phyloP scores from a whole-genome alignment of 805 yeast species.

The Kodamaea neixiangensis region DNA sequence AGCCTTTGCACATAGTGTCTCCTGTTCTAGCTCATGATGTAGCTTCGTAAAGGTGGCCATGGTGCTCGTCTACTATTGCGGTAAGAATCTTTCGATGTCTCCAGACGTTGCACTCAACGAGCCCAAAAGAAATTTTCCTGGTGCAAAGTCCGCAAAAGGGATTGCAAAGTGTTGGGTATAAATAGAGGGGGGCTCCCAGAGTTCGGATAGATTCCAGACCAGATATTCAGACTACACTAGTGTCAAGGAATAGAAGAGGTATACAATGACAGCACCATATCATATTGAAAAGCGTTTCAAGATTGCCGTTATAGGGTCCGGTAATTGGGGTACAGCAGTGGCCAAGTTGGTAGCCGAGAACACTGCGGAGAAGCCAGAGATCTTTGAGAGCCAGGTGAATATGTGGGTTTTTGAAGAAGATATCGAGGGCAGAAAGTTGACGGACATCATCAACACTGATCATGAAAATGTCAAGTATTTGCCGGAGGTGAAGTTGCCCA shows the following conservation, averaged over 20 bases:
- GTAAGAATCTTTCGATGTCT: neutral
- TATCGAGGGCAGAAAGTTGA: slow-evolving; percentile 73
- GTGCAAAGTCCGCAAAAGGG: slow-evolving; percentile 6
- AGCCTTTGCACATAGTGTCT: too few relatives aligned
- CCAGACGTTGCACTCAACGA: neutral
- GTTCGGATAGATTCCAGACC: too few relatives aligned
- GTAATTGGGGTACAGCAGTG: slow-evolving; percentile 98
- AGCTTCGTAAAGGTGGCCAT: neutral
- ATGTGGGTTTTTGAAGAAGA: slow-evolving; percentile 98
- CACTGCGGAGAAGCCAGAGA: slow-evolving; percentile 64
- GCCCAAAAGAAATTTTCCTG: neutral
- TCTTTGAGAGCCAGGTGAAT: slow-evolving; percentile 73
- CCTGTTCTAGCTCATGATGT: neutral
- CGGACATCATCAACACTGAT: slow-evolving; percentile 84
- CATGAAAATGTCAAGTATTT: slow-evolving; percentile 95
- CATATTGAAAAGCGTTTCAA: slow-evolving; percentile 37
- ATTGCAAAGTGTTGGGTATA: slow-evolving; percentile 10
- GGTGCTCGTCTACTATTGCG: too few relatives aligned
- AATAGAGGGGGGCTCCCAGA: slow-evolving; percentile 4
- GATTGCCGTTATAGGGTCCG: slow-evolving; percentile 73
- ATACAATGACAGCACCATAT: slow-evolving; percentile 30
- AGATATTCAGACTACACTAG: too few relatives aligned
- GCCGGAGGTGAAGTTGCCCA: slow-evolving; percentile 85
- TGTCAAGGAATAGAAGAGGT: neutral
- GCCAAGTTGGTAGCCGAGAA: slow-evolving; percentile 95